Percentiles rank a stretch among this genome's conserved stretches.
These are phyloP conservation scores for Calonectria pseudoturangicola DNA, from an alignment of 2,329 filamentous ascomycete genomes.

Conservation along the genomic window DNA sequence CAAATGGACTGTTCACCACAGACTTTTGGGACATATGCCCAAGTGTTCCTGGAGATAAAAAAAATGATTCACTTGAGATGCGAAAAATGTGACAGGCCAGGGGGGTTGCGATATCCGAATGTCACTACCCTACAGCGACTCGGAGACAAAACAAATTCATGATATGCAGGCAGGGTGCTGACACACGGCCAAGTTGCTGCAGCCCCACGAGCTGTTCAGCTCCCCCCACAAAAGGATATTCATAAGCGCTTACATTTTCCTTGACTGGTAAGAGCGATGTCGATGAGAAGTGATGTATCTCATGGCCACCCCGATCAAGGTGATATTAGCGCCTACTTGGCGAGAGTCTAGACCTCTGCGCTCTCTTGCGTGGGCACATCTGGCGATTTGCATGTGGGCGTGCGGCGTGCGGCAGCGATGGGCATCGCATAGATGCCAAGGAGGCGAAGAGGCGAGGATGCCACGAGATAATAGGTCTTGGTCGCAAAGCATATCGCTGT, in stretches of 20 bases:
- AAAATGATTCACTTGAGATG: not conserved
- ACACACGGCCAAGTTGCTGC: not conserved
- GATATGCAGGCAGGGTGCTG: not conserved
- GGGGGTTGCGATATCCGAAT: conserved; percentile 9
- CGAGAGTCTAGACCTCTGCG: not conserved
- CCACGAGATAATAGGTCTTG: conserved; percentile 14
- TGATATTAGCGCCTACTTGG: not conserved
- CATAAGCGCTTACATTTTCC: conserved; percentile 10
- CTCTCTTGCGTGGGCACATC: not conserved
- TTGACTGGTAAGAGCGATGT: not conserved
- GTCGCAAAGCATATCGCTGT: conserved; percentile 14
- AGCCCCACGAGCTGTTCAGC: conserved; percentile 9
- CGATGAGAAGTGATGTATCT: not conserved
- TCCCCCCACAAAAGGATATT: not conserved
- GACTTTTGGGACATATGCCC: not conserved
- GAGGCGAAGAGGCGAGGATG: not conserved
- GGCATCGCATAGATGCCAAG: conserved; percentile 10
- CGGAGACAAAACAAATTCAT: not conserved
- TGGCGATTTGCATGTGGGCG: not conserved
- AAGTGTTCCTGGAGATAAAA: not conserved
- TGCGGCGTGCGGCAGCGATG: not conserved
- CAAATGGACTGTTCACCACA: not conserved
- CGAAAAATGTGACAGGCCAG: not conserved
- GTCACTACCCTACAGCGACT: conserved; percentile 1
- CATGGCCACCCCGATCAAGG: not conserved